Evolutionary conservation across 768 basidiomycete genomes (phyloP).

Genomic region (Phaffia tasmanica): DNA sequence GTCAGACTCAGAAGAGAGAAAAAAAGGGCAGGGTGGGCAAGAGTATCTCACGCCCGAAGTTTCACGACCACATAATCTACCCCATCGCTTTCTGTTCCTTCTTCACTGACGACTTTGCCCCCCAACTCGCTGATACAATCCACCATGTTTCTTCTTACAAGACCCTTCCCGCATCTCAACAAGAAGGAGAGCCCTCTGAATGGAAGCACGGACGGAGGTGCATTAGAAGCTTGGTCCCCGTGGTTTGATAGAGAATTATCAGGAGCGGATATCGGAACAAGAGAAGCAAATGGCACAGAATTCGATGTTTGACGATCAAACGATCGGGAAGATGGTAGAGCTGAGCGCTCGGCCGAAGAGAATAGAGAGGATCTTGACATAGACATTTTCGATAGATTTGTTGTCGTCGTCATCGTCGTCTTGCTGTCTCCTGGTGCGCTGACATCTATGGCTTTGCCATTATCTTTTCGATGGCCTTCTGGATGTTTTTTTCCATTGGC

Average conservation of each 20-base stretch:
- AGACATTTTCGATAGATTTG: slow-evolving; percentile 9
- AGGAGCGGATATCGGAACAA: not conserved
- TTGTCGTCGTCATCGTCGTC: not conserved
- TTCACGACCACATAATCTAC: slow-evolving; percentile 22
- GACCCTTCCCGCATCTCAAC: slow-evolving; percentile 5
- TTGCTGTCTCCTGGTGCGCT: too few species aligned
- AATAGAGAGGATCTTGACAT: slow-evolving; percentile 7
- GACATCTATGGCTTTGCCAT: not conserved
- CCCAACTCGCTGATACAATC: slow-evolving; percentile 6
- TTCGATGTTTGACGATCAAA: not conserved
- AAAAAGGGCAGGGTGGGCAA: not conserved
- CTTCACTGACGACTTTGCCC: slow-evolving; percentile 11
- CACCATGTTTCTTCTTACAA: slow-evolving; percentile 4
- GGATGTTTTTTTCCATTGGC: not conserved
- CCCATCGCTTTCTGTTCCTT: not conserved
- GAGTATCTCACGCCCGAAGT: slow-evolving; percentile 1
- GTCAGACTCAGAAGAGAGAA: not conserved
- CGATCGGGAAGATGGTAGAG: not conserved
- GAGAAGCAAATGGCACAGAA: not conserved
- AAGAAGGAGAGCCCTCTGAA: slow-evolving; percentile 6
- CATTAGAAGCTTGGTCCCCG: too few species aligned
- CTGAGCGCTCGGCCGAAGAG: not conserved
- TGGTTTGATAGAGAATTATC: not conserved
- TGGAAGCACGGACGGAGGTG: not conserved
- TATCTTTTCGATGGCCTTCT: not conserved